phyloP scores from a whole-genome alignment of 805 yeast species.

The Diddensiella caesifluorescens region DNA sequence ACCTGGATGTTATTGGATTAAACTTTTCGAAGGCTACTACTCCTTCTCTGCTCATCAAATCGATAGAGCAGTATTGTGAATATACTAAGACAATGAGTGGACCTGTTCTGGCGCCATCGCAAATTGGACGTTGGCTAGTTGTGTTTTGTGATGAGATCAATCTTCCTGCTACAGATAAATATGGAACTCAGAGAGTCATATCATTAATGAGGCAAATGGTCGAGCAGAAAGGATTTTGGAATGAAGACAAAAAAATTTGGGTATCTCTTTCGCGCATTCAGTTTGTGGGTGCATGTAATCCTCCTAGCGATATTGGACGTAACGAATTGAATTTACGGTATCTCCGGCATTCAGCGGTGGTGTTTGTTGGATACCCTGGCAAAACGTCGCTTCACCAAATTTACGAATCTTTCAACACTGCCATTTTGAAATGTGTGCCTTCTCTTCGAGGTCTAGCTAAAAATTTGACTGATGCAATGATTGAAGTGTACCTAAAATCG shows the following conservation, averaged over 20 bases:
- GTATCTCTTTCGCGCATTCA: constrained; percentile 58
- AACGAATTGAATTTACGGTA: constrained; percentile 52
- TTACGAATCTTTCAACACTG: constrained; percentile 52
- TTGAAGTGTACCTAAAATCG: constrained; percentile 51
- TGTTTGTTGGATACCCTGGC: constrained; percentile 80
- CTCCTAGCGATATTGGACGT: constrained; percentile 78
- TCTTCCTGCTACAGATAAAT: constrained; percentile 65
- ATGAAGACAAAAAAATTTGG: constrained; percentile 56
- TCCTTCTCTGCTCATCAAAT: constrained; percentile 52
- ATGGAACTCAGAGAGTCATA: constrained; percentile 68
- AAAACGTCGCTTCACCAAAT: constrained; percentile 56
- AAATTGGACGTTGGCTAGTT: constrained; percentile 64
- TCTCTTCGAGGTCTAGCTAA: constrained; percentile 48
- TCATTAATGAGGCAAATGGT: constrained; percentile 69
- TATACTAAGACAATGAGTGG: constrained; percentile 53
- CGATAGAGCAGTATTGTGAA: constrained; percentile 68
- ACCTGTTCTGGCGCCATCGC: constrained; percentile 49
- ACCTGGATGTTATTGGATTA: constrained; percentile 56
- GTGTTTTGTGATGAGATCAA: constrained; percentile 91
- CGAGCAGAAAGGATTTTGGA: constrained; percentile 77
- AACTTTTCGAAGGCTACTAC: constrained; percentile 81
- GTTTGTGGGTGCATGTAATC: constrained; percentile 94
- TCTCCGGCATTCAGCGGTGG: constrained; percentile 55
- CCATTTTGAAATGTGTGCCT: constrained; percentile 58
- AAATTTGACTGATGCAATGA: constrained; percentile 58